Conservation (phyloP, 805 yeast genomes). For the Teunomyces atbi region DNA sequence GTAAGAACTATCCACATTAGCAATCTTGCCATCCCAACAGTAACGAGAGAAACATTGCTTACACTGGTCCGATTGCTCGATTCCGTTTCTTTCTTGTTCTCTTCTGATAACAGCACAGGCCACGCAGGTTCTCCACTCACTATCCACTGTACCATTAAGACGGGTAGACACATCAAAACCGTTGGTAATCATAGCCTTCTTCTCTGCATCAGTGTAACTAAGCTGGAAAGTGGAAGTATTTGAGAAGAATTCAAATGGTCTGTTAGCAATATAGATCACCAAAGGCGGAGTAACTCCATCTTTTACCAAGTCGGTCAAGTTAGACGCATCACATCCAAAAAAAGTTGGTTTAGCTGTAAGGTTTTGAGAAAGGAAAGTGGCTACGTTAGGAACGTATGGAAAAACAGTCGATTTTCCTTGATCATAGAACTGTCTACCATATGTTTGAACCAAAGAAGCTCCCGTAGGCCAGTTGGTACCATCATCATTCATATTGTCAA, state of each 20-base stretch:
- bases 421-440: conserved; percentile 31
- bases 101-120: conserved; percentile 84
- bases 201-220: conserved; percentile 57
- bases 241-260: conserved; percentile 61
- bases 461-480: conserved; percentile 36
- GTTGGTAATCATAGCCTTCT: conserved; percentile 59
- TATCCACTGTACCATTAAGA: conserved; percentile 63
- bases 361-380: conserved; percentile 57
- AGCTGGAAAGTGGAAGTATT: conserved; percentile 75
- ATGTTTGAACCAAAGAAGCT: conserved; percentile 27
- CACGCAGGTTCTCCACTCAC: conserved; percentile 69
- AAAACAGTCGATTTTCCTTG: conserved; percentile 62
- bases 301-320: conserved; percentile 51
- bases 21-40: conserved; percentile 66
- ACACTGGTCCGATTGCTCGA: conserved; percentile 67
- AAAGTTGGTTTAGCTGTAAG: conserved; percentile 71
- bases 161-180: conserved; percentile 73
- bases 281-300: conserved; percentile 59
- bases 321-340: conserved; percentile 75
- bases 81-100: conserved; percentile 64
- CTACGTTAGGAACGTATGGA: conserved; percentile 76
- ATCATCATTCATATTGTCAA: conserved; percentile 31
- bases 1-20: conserved; percentile 11
- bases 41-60: conserved; percentile 64
- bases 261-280: conserved; percentile 74